These are phyloP conservation scores for Fibroporia radiculosa DNA, from an alignment of 768 basidiomycete species.

Conservation along the genomic window DNA sequence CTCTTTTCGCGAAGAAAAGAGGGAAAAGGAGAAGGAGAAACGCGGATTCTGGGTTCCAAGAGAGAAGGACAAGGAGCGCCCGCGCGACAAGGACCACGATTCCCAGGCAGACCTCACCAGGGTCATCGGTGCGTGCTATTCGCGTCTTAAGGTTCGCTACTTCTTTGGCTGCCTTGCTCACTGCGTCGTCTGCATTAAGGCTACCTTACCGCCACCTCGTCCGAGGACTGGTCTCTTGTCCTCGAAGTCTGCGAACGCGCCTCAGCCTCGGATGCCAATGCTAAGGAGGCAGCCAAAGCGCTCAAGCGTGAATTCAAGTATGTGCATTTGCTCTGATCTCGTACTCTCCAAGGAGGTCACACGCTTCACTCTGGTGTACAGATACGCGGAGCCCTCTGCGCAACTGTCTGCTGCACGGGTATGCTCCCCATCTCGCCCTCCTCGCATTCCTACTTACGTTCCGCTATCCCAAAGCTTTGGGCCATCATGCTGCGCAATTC, in stretches of 20 bases:
- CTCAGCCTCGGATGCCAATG: conserved; percentile 59
- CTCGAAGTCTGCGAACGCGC: conserved; percentile 84
- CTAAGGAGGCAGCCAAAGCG: conserved; percentile 80
- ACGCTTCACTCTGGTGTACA: conserved; percentile 21
- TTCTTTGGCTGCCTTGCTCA: background rate
- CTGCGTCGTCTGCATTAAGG: conserved; percentile 30
- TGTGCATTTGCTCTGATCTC: conserved; percentile 16
- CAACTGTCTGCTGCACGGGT: conserved; percentile 75
- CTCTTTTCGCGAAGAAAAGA: conserved; percentile 24
- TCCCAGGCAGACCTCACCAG: conserved; percentile 49
- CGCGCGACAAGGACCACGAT: conserved; percentile 34
- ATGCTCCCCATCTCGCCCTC: conserved; percentile 17
- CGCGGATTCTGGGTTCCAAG: conserved; percentile 47
- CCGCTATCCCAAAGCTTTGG: conserved; percentile 54
- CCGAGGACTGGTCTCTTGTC: conserved; percentile 77
- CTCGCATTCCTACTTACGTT: background rate
- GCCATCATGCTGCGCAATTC: conserved; percentile 85
- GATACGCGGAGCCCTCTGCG: conserved; percentile 67
- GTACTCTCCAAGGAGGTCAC: conserved; percentile 10
- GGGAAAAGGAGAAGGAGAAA: conserved; percentile 28
- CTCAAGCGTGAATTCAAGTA: conserved; percentile 83
- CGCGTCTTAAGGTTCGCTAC: background rate
- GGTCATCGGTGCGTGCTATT: conserved; percentile 56
- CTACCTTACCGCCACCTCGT: conserved; percentile 66
- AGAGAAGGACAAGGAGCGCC: conserved; percentile 28